These are phyloP conservation scores for Hyaloscypha hepaticicola DNA, from an alignment of 495 filamentous ascomycete genomes.

Conservation along the genomic window DNA sequence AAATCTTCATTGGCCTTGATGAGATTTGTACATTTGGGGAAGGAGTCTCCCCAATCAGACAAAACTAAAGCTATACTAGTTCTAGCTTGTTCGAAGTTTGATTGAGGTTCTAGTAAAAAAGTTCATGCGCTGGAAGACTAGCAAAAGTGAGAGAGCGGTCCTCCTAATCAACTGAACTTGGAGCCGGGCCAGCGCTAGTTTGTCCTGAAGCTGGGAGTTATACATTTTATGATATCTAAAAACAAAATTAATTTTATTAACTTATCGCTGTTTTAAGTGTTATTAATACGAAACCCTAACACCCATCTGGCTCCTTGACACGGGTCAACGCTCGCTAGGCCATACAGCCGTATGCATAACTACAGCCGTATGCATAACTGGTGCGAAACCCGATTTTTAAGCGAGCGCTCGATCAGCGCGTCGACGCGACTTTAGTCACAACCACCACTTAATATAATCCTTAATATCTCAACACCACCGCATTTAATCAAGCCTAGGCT, in stretches of 20 bases:
- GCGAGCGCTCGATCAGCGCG: no score
- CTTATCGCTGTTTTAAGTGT: conserved; percentile 1
- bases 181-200: conserved; percentile 1
- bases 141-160: conserved; percentile 6
- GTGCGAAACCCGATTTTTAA: no score
- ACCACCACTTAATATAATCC: no score
- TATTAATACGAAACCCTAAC: conserved; percentile 1
- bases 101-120: background rate
- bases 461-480: no score
- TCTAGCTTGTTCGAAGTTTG: conserved; percentile 2
- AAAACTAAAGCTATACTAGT: background rate
- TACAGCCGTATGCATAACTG: no score
- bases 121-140: background rate
- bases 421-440: no score
- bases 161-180: background rate
- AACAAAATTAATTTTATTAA: no score
- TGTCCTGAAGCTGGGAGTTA: conserved; percentile 1
- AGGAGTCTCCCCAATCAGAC: conserved; percentile 5
- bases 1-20: conserved; percentile 14
- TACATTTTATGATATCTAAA: no score
- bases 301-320: conserved; percentile 5
- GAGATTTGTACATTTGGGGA: conserved; percentile 12
- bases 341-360: no score
- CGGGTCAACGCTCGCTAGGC: background rate
- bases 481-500: no score